Base-by-base conservation (phyloP, 1,284 basidiomycete species). In the Agaricales sp. region DNA sequence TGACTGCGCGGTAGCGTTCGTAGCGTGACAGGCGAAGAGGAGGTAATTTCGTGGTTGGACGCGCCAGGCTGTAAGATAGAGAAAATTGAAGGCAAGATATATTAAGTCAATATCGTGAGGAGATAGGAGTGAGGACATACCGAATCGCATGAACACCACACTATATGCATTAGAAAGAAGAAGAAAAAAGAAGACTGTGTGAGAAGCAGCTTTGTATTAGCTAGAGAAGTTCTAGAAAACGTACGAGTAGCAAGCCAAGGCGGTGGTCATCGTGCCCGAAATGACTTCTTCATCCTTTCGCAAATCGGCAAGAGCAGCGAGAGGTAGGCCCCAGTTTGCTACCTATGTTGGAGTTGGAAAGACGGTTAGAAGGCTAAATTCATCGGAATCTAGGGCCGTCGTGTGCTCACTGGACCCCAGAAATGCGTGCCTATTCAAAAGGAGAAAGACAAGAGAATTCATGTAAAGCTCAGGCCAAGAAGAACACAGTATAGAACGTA, bases 281-380 rank as follows among this genome's bases (percentile, higher is more conserved):
- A 98, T 98, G 63, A 91, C 76, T 58, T 95, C 91, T 67, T 95
- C 91, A 78, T 95, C 90, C 65, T 94, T 95, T 60, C 71, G 73
- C 59, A 96, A 71, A 69, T 98, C 94, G 3, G 92, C 65, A 43
- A 98, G 68, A 37, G 93, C 93, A 56, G 93, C 93, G 38, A 97
- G 68, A 50, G 93, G 93, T 24, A 98, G 78, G 60, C 93, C 94
- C 89, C 94, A 98, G 74, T 97, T 98, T 48, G 94, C 94, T 52
- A 93, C 83, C 87, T 95, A 48, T n/a, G n/a, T n/a, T n/a, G n/a
- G n/a, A n/a, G n/a, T n/a, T n/a, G n/a, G n/a, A n/a, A n/a, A n/a
- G n/a, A n/a, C n/a, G n/a, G n/a, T n/a, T n/a, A n/a, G n/a, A n/a
- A n/a, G n/a, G n/a, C n/a, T n/a, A n/a, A n/a, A n/a, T n/a, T n/a